phyloP scores from a whole-genome alignment of 1,139 yeast genomes.

The Sugiyamaella neomexicana region DNA sequence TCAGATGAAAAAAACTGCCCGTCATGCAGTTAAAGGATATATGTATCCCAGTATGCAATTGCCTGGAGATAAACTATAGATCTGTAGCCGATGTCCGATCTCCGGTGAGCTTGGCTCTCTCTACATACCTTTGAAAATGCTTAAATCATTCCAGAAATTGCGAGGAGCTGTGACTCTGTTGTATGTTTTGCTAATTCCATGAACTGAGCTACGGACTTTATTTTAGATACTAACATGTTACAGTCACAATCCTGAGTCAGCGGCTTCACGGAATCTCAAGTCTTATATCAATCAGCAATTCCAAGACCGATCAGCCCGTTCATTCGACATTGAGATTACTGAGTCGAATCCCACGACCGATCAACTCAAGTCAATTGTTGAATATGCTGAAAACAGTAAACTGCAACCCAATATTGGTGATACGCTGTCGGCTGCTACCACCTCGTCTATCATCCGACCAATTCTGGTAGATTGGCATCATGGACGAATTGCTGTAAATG shows the following conservation, averaged over 20 bases:
- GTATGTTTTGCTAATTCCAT: slow-evolving; percentile 25
- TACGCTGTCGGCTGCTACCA: background rate
- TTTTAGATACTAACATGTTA: background rate
- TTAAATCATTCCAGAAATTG: slow-evolving; percentile 32
- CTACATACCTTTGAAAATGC: slow-evolving; percentile 23
- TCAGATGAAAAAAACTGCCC: background rate
- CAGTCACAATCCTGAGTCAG: slow-evolving; percentile 32
- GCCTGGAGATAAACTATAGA: too few relatives aligned
- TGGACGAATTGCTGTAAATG: slow-evolving; percentile 42
- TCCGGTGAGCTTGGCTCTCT: too few relatives aligned
- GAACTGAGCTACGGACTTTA: too few relatives aligned
- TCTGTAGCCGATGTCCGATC: background rate
- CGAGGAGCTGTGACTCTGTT: slow-evolving; percentile 35
- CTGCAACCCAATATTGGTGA: slow-evolving; percentile 14
- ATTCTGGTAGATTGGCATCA: slow-evolving; percentile 42
- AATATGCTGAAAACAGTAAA: slow-evolving; percentile 22
- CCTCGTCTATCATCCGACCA: slow-evolving; percentile 32
- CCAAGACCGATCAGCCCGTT: slow-evolving; percentile 31
- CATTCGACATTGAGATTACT: slow-evolving; percentile 38
- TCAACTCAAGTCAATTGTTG: slow-evolving; percentile 32
- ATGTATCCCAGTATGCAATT: background rate
- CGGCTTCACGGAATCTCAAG: slow-evolving; percentile 28
- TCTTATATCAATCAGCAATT: slow-evolving; percentile 28
- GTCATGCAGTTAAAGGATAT: background rate
- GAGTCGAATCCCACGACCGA: slow-evolving; percentile 39